phyloP scores from a whole-genome alignment of 108 stramenopile species.

The Seminavis robusta region DNA sequence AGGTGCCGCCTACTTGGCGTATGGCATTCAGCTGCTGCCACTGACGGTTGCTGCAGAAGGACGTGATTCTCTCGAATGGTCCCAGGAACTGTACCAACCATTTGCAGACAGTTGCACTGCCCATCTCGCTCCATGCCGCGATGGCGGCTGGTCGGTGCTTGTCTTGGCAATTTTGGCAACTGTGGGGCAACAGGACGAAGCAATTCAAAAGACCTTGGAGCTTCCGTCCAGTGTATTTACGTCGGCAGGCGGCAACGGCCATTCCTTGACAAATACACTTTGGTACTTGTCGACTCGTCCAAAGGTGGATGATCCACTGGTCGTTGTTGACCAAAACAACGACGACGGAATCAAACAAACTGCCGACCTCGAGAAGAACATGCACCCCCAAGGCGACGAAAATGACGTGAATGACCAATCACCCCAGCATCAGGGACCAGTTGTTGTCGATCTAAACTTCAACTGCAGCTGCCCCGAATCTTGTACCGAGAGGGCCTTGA shows the following conservation, averaged over 20 bases:
- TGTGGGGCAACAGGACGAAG: slow-evolving; percentile 61
- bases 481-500: slow-evolving; percentile 41
- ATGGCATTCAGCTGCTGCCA: slow-evolving; percentile 82
- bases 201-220: slow-evolving; percentile 34
- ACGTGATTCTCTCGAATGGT: slow-evolving; percentile 70
- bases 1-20: slow-evolving; percentile 50
- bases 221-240: slow-evolving; percentile 41
- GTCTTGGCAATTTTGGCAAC: slow-evolving; percentile 54
- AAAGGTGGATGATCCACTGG: slow-evolving; percentile 15
- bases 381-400: background rate
- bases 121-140: slow-evolving; percentile 28
- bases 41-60: slow-evolving; percentile 75
- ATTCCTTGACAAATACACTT: slow-evolving; percentile 60
- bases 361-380: slow-evolving; percentile 4
- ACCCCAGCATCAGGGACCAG: too few relatives aligned
- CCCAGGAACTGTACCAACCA: slow-evolving; percentile 58
- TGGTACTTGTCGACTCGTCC: slow-evolving; percentile 74
- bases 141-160: slow-evolving; percentile 62
- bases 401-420: background rate
- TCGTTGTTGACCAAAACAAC: slow-evolving; percentile 2
- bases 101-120: slow-evolving; percentile 62
- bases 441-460: background rate
- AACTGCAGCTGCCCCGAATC: slow-evolving; percentile 45
- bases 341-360: background rate
- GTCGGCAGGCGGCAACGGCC: slow-evolving; percentile 64